Conservation (phyloP, 2,329 filamentous ascomycete genomes). For the Onygenales sp. region DNA sequence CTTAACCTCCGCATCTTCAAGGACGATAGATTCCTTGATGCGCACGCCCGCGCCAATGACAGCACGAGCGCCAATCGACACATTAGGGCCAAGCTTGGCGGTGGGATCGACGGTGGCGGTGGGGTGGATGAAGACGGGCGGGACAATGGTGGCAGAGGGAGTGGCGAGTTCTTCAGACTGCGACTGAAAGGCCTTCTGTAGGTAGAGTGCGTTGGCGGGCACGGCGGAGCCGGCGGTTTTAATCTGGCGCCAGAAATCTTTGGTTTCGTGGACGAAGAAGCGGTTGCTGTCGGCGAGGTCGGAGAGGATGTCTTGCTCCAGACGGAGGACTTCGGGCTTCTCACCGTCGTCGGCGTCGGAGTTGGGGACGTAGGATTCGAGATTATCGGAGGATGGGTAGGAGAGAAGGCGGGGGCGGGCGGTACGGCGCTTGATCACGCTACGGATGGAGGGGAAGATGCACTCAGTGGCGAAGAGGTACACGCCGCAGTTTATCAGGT, state of each 20-base stretch:
- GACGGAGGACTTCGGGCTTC: conserved; percentile 78
- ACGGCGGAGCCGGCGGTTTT: conserved; percentile 97
- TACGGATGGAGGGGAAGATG: conserved; percentile 92
- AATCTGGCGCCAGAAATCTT: conserved; percentile 99
- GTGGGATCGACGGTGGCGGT: conserved; percentile 83
- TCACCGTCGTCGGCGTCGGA: conserved; percentile 65
- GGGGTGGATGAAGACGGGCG: conserved; percentile 92
- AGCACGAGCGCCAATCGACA: conserved; percentile 86
- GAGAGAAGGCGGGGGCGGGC: conserved; percentile 83
- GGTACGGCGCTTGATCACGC: conserved; percentile 87
- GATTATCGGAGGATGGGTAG: conserved; percentile 93
- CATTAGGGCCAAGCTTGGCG: conserved; percentile 93
- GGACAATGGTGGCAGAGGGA: conserved; percentile 77
- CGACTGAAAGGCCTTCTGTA: conserved; percentile 84
- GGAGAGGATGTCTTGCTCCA: conserved; percentile 94
- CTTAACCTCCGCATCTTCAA: conserved; percentile 91
- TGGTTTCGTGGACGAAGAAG: conserved; percentile 97
- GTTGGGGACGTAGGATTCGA: conserved; percentile 59
- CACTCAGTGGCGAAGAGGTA: conserved; percentile 94
- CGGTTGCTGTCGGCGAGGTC: conserved; percentile 95
- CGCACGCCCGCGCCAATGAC: conserved; percentile 77
- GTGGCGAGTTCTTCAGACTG: conserved; percentile 71
- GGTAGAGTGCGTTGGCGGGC: conserved; percentile 90
- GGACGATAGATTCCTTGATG: conserved; percentile 90
- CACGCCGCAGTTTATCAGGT: conserved; percentile 98